Percentiles rank a stretch among this genome's conserved stretches.
These are phyloP conservation scores for Xylaria sp. DNA, from an alignment of 2,329 filamentous ascomycete species.

Conservation along the genomic window DNA sequence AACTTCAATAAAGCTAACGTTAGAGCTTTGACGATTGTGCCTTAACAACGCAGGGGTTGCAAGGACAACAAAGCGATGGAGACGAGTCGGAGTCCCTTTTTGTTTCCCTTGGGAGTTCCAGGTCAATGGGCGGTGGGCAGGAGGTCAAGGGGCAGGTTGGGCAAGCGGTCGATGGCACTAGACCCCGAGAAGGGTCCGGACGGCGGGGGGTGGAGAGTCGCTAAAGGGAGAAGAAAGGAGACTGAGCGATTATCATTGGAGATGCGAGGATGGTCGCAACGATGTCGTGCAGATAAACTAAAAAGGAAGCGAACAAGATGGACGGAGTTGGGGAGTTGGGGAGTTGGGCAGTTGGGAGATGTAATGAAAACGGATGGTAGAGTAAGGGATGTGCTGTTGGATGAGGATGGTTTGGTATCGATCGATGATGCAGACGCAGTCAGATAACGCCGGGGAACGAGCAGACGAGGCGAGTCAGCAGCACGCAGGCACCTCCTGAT, in stretches of 20 bases:
- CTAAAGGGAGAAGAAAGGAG: neutral
- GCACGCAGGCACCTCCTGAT: no score
- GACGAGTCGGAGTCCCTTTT: conserved; percentile 5
- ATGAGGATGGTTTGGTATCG: neutral
- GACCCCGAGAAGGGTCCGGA: conserved; percentile 24
- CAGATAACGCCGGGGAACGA: neutral
- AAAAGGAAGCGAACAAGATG: no score
- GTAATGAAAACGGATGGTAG: no score
- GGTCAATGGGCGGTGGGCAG: conserved; percentile 21
- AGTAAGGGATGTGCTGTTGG: no score
- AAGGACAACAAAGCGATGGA: conserved; percentile 3
- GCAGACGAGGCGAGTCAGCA: neutral
- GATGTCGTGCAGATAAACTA: no score
- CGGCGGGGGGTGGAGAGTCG: conserved; percentile 8
- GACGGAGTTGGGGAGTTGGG: no score
- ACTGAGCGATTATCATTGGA: conserved; percentile 15
- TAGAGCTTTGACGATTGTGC: conserved; percentile 1
- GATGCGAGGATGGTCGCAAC: no score
- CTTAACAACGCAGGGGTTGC: conserved; percentile 3
- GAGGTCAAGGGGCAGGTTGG: conserved; percentile 16
- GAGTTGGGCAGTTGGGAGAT: no score
- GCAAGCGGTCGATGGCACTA: conserved; percentile 22
- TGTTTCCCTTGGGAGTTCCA: conserved; percentile 15
- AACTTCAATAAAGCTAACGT: conserved; percentile 38
- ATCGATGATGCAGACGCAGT: neutral